Base-by-base conservation (phyloP, 1,139 yeast species). In the Candida glucosophila region DNA sequence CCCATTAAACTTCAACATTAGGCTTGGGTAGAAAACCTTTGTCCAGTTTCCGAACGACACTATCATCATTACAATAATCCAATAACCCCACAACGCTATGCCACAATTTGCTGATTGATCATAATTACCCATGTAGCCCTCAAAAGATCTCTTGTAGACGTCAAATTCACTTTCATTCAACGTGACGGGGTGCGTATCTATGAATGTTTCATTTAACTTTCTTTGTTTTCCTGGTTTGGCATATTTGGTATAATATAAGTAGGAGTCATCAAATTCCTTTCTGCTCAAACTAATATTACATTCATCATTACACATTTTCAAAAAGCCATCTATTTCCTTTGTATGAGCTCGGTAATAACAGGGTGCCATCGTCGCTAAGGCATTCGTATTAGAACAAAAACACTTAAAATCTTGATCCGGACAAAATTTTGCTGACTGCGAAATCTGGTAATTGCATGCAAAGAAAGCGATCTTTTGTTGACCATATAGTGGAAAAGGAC, bases 41-140 rank as follows among this genome's bases (percentile, higher is more conserved):
- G 50, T 31, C 65, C 64, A 59, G 31, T 58, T 59, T 2, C 47
- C 46, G 1, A 49, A 12, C 1, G 58, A 42, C 1, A 47, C 55
- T 2, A 51, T 4, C 1, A 29, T 20, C 18, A 57, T 47, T 2
- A 58, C 45, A 1, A 35, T 32, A 2, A 44, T 31, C 68, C 68
- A 62, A 32, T 45, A 63, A 3, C 39, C 20, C 1, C 52, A 44
- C 19, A 58, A 30, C 27, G 41, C 38, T 6, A 40, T 42, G 5
- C 67, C 67, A 33, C 54, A 60, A 13, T 37, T 34, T 5, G 57
- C 46, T 0, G 67, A 58, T 6, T 47, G 38, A 35, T 58, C 58
- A 32, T 58, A 61, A 37, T 61, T 62, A 5, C 66, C 66, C 21
- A 60, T 43, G 29, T 54, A 60, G 28, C 52, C 61, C 26, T 53